Base-by-base conservation (phyloP, 1,139 yeast species). In the Debaryomyces coudertii region DNA sequence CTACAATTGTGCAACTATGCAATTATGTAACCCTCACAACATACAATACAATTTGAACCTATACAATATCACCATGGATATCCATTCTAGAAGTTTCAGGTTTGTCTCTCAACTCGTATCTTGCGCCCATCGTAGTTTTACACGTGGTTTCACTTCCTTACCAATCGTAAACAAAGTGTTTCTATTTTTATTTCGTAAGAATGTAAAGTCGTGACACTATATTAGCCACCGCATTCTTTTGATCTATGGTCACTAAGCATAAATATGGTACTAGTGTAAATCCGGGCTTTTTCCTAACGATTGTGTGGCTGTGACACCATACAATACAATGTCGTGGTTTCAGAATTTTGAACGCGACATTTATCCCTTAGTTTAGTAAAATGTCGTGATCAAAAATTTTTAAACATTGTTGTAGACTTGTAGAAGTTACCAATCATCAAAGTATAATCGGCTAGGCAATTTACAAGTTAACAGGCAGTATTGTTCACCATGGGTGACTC, bases 401-500 rank as follows among this genome's bases (percentile, higher is more conserved):
- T 42, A 30, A 20, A 15, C 36, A 20, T 25, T 25, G 15, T 24
- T 23, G 34, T 40, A 34, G n/a, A 2, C 20, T 34, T 16, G 16
- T 22, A 25, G 20, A 29, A 24, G 14, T 15, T 28, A 40, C 18
- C 36, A 33, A 18, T 33, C 24, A n/a, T 40, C 37, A 18, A 4
- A 7, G 11, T 16, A 38, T 18, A 18, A 11, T 18, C 12, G 15
- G 20, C 11, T 28, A 38, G 41, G 14, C 34, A 12, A 41, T 18
- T 27, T 18, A 36, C 34, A 38, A 42, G 42, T 38, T 16, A 9
- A 38, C 11, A 28, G 34, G 25, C 14, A 38, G 14, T 16, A 20
- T 30, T 25, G 43, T 25, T 36, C 45, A 33, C 42, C 35, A 66
- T 65, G 70, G 66, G 64, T 20, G 71, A 65, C 47, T 48, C 62